Conservation (phyloP, 139 green algal genomes). For the Haematococcus sp. region DNA sequence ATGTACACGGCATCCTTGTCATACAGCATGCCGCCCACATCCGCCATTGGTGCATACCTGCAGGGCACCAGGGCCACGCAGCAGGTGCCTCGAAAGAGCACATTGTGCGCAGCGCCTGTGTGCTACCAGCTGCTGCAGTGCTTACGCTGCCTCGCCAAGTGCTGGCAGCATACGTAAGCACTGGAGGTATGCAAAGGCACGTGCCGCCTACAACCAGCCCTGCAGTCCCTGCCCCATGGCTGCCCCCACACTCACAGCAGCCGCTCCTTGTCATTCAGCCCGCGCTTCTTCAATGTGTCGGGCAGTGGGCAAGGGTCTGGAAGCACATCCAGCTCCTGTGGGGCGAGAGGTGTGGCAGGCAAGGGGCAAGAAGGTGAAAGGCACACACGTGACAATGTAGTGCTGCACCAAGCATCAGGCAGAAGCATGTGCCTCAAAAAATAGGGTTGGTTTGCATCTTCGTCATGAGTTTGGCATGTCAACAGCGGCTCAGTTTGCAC, state of each 20-base stretch:
- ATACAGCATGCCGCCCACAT: constrained; percentile 94
- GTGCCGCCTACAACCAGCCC: not conserved
- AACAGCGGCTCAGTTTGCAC: no score
- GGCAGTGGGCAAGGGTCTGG: constrained; percentile 97
- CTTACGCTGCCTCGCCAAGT: no score
- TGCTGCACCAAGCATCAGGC: no score
- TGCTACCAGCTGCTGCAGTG: constrained; percentile 15
- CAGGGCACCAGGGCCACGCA: not conserved
- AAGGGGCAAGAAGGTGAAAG: no score
- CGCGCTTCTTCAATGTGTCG: constrained; percentile 61
- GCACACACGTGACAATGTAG: no score
- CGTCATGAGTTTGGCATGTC: no score
- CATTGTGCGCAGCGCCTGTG: no score
- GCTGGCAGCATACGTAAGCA: no score
- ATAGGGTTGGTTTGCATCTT: no score
- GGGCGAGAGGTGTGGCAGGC: not conserved
- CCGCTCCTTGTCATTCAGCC: constrained; percentile 84
- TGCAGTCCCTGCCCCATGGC: no score
- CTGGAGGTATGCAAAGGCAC: not conserved
- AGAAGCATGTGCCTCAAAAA: no score
- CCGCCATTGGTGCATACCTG: constrained; percentile 92
- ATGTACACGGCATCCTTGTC: constrained; percentile 98
- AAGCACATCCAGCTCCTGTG: constrained; percentile 71
- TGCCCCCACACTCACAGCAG: constrained; percentile 59
- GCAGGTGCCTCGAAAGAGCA: no score